Evolutionary conservation across 371 early-diverging fungal species (phyloP).

Genomic region (Lichtheimia hyalospora): DNA sequence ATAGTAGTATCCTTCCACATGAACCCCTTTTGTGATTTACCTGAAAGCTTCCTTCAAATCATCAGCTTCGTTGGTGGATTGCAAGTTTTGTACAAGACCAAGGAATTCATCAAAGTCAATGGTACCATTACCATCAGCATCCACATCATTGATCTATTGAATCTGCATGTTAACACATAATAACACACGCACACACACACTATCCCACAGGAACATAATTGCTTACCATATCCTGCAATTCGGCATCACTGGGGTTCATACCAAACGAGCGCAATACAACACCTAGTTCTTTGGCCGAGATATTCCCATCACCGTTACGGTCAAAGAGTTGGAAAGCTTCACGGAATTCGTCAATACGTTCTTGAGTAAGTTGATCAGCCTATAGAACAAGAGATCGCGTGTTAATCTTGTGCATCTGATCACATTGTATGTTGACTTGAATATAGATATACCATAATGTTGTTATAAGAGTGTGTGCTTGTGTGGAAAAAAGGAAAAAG

Average conservation of each 20-base stretch:
- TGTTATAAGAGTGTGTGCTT: background rate
- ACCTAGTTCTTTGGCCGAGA: constrained; percentile 40
- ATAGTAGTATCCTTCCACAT: background rate
- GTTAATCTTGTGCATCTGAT: background rate
- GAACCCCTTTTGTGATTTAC: constrained; percentile 14
- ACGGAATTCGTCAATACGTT: constrained; percentile 43
- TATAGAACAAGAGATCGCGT: constrained; percentile 2
- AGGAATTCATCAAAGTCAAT: constrained; percentile 93
- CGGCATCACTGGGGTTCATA: constrained; percentile 78
- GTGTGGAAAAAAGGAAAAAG: background rate
- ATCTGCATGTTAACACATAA: background rate
- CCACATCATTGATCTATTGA: constrained; percentile 78
- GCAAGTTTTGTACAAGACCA: constrained; percentile 76
- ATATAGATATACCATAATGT: background rate
- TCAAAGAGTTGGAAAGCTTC: constrained; percentile 50
- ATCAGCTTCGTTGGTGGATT: constrained; percentile 32
- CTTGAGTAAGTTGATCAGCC: constrained; percentile 48
- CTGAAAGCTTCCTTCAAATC: constrained; percentile 42
- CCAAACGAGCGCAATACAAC: constrained; percentile 41
- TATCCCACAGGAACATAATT: background rate
- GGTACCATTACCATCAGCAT: constrained; percentile 89
- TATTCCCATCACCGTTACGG: constrained; percentile 44
- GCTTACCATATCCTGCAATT: constrained; percentile 70
- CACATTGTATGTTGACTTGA: background rate
- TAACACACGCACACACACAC: background rate